phyloP scores from a whole-genome alignment of 768 basidiomycete genomes.

The Mycena haematopus region DNA sequence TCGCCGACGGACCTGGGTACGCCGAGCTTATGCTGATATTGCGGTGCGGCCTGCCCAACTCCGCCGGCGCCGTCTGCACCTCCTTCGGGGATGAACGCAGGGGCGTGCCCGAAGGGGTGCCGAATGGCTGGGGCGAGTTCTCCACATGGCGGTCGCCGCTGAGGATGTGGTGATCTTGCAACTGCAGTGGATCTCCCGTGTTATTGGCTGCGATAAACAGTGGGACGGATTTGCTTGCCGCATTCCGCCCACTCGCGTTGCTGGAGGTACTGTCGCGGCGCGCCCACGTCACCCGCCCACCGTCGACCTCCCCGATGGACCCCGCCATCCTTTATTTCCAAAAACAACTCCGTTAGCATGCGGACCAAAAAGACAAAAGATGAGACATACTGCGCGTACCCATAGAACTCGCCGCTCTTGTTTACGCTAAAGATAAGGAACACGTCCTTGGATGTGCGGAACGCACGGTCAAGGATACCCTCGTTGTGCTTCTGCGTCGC shows the following conservation, averaged over 20 bases:
- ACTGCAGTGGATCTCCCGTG: neutral
- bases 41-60: conserved; percentile 47
- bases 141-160: neutral
- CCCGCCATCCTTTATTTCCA: neutral
- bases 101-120: neutral
- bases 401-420: conserved; percentile 93
- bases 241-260: neutral
- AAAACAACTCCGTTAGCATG: conserved; percentile 15
- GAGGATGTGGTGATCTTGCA: neutral
- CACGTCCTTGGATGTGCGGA: conserved; percentile 87
- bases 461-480: conserved; percentile 89
- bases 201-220: too few species aligned
- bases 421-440: conserved; percentile 92
- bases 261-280: neutral
- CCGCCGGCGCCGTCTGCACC: conserved; percentile 59
- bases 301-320: neutral
- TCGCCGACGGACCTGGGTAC: conserved; percentile 31
- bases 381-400: conserved; percentile 74
- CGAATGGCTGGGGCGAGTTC: neutral
- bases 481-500: conserved; percentile 95
- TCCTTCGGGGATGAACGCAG: neutral
- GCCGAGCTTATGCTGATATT: conserved; percentile 37
- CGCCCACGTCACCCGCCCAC: neutral
- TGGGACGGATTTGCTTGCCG: neutral
- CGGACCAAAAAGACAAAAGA: neutral